Evolutionary conservation across 2,329 filamentous ascomycete genomes (phyloP).

Genomic region (Didymella exigua): DNA sequence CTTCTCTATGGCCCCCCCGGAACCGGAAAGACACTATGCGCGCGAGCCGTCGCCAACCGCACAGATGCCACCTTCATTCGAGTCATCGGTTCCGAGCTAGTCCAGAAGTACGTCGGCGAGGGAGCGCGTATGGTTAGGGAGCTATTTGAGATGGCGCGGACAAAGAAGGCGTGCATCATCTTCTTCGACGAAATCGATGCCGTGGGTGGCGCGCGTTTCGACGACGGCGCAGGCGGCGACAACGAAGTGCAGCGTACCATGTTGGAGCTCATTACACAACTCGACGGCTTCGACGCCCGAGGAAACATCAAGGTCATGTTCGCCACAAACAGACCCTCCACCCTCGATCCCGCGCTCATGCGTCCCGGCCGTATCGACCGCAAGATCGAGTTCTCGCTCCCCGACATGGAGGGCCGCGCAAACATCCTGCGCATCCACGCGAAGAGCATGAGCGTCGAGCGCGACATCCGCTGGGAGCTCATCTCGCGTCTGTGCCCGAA

Average conservation of each 20-base stretch:
- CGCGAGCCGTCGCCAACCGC: constrained; percentile 94
- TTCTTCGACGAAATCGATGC: constrained; percentile 99
- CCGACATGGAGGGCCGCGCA: constrained; percentile 94
- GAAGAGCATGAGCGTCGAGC: constrained; percentile 99
- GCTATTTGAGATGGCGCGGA: constrained; percentile 98
- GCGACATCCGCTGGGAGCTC: constrained; percentile 98
- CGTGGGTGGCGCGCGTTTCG: constrained; percentile 92
- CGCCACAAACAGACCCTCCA: constrained; percentile 94
- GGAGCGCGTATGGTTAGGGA: constrained; percentile 98
- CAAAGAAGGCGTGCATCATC: constrained; percentile 99
- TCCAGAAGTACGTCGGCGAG: constrained; percentile 99
- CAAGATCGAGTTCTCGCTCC: constrained; percentile 98
- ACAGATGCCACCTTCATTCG: constrained; percentile 98
- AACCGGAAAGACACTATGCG: constrained; percentile 98
- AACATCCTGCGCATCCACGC: constrained; percentile 98
- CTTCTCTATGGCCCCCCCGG: constrained; percentile 95
- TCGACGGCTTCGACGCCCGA: constrained; percentile 93
- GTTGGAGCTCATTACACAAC: constrained; percentile 95
- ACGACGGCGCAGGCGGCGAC: constrained; percentile 94
- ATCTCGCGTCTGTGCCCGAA: constrained; percentile 97
- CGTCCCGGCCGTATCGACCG: constrained; percentile 95
- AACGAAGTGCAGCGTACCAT: constrained; percentile 98
- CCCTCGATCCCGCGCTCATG: constrained; percentile 95
- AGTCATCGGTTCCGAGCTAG: constrained; percentile 95
- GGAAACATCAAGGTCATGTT: constrained; percentile 99